Conservation (phyloP, 495 filamentous ascomycete genomes). For the Penicillium lividum region DNA sequence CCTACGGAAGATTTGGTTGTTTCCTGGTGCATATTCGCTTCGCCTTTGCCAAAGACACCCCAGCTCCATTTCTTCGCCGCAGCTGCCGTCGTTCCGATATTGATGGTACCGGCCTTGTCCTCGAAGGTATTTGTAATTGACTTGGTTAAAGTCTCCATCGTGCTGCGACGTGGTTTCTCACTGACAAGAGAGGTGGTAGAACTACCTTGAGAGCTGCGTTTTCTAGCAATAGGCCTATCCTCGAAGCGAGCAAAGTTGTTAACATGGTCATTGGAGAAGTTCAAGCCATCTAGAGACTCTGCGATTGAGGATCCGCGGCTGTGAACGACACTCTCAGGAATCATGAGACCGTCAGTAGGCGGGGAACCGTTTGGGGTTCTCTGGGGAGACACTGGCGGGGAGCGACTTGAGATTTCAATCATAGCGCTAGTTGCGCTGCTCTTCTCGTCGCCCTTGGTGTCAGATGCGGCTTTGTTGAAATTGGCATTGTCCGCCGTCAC, state of each 20-base stretch:
- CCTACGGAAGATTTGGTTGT: conserved; percentile 40
- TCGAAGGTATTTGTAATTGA: conserved; percentile 34
- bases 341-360: conserved; percentile 35
- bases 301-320: conserved; percentile 36
- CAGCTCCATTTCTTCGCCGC: conserved; percentile 84
- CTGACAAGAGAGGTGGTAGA: conserved; percentile 35
- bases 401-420: conserved; percentile 64
- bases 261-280: conserved; percentile 20
- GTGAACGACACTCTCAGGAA: conserved; percentile 27
- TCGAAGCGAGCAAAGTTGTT: conserved; percentile 30
- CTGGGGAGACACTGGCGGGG: conserved; percentile 57
- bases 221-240: conserved; percentile 30
- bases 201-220: conserved; percentile 31
- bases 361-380: conserved; percentile 55
- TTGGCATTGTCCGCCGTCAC: conserved; percentile 63
- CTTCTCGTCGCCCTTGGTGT: conserved; percentile 44
- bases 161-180: conserved; percentile 36
- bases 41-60: conserved; percentile 65
- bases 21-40: conserved; percentile 32
- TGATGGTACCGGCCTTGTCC: conserved; percentile 46
- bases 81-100: conserved; percentile 71
- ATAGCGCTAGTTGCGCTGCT: conserved; percentile 61
- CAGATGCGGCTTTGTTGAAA: conserved; percentile 53
- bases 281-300: conserved; percentile 34
- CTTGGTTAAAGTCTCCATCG: conserved; percentile 45